A percentile compares a stretch with the other conserved stretches of the same genome.
phyloP scores from a whole-genome alignment of 1,139 yeast species.

The Sugiyamaella japonica region DNA sequence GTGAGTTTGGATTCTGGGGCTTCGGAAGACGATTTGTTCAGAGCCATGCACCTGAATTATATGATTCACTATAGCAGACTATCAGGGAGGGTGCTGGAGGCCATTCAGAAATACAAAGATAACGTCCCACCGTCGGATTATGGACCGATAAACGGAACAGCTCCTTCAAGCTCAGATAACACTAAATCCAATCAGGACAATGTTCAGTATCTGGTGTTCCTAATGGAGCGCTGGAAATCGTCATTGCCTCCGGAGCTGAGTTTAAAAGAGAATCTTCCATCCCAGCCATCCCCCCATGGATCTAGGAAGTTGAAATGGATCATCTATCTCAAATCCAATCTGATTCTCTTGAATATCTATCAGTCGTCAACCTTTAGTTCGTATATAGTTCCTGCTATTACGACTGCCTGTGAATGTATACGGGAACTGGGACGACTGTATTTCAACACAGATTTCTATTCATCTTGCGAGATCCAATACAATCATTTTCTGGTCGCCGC shows the following conservation, averaged over 20 bases:
- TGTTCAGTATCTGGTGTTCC: slow-evolving; percentile 24
- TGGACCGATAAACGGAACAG: not conserved
- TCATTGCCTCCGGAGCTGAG: slow-evolving; percentile 30
- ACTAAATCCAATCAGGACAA: slow-evolving; percentile 21
- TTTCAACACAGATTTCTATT: slow-evolving; percentile 29
- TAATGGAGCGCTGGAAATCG: slow-evolving; percentile 25
- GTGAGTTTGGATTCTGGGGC: slow-evolving; percentile 17
- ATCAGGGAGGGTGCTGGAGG: slow-evolving; percentile 25
- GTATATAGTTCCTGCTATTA: slow-evolving; percentile 30
- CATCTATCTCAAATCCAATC: slow-evolving; percentile 27
- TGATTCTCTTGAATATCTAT: slow-evolving; percentile 30
- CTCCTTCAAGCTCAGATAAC: not conserved
- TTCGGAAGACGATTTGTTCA: slow-evolving; percentile 27
- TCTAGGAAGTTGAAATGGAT: slow-evolving; percentile 31
- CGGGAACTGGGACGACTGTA: slow-evolving; percentile 31
- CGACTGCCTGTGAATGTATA: slow-evolving; percentile 32
- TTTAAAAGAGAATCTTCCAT: slow-evolving; percentile 11
- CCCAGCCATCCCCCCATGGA: slow-evolving; percentile 21
- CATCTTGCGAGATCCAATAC: slow-evolving; percentile 32
- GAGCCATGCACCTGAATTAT: slow-evolving; percentile 29
- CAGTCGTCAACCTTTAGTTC: slow-evolving; percentile 18
- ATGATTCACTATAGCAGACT: slow-evolving; percentile 32
- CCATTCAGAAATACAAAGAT: slow-evolving; percentile 18
- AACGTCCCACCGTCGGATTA: not conserved
- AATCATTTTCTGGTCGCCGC: slow-evolving; percentile 34